Conservation (phyloP, 2,329 filamentous ascomycete species). For the Talaromyces sp. region DNA sequence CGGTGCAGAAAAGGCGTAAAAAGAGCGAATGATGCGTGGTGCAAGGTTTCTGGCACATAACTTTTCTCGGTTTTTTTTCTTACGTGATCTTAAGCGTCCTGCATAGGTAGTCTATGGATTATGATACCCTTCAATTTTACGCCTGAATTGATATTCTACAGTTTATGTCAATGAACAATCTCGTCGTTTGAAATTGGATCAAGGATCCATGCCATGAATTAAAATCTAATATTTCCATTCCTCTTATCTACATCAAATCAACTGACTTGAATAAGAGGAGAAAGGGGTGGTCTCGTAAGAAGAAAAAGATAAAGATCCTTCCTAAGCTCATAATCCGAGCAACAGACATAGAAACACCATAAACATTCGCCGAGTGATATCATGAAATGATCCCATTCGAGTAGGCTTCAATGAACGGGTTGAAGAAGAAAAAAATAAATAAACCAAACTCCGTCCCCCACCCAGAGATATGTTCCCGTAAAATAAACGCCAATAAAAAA, state of each 20-base stretch:
- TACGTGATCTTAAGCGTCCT: neutral
- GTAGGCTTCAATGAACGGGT: slow-evolving; percentile 6
- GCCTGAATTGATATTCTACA: neutral
- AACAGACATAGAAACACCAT: neutral
- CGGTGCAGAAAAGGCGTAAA: neutral
- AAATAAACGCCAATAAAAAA: slow-evolving; percentile 10
- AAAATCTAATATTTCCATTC: neutral
- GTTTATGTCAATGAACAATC: neutral
- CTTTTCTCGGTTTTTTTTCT: neutral
- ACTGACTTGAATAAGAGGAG: neutral
- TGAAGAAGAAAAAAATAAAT: neutral
- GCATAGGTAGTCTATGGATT: neutral
- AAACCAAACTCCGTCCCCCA: slow-evolving; percentile 4
- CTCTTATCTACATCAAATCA: neutral
- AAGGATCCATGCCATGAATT: neutral
- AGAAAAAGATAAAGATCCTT: neutral
- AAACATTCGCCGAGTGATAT: slow-evolving; percentile 15
- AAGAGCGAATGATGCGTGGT: neutral
- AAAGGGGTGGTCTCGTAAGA: neutral
- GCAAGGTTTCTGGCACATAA: neutral
- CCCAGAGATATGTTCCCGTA: neutral
- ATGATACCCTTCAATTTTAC: neutral
- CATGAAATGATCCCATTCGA: slow-evolving; percentile 13
- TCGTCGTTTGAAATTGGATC: neutral
- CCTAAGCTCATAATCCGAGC: neutral